These are phyloP conservation scores for Dioscorea dumetorum DNA, from an alignment of 106 monocot species.

Conservation along the genomic window DNA sequence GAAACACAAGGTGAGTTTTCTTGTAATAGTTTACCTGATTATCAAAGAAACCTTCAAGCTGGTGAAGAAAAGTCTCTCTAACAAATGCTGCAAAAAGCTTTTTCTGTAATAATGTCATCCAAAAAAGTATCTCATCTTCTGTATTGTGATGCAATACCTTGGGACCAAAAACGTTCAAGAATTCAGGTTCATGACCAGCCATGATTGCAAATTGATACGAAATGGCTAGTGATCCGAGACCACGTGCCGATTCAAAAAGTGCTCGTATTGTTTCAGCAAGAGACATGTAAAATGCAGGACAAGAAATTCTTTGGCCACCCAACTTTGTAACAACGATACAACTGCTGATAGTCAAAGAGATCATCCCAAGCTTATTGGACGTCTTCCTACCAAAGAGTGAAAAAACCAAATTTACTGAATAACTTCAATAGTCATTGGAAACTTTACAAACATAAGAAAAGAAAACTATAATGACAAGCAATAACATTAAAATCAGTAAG, in stretches of 20 bases:
- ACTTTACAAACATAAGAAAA: background rate
- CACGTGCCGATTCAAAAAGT: constrained; percentile 8
- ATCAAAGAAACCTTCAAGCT: background rate
- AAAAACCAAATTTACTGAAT: background rate
- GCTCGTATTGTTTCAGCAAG: constrained; percentile 2
- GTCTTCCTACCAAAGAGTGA: background rate
- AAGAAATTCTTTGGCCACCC: constrained; percentile 1
- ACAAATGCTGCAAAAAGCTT: constrained; percentile 20
- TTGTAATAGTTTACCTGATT: background rate
- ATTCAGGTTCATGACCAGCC: constrained; percentile 17
- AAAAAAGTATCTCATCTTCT: constrained; percentile 10
- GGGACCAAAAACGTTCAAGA: constrained; percentile 13
- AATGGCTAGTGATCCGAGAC: constrained; percentile 1
- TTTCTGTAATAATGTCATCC: constrained; percentile 14
- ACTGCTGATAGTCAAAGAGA: constrained; percentile 9
- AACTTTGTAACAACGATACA: constrained; percentile 9
- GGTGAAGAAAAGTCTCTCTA: constrained; percentile 6
- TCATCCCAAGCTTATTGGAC: constrained; percentile 8
- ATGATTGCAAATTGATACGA: constrained; percentile 4
- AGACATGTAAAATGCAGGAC: constrained; percentile 1
- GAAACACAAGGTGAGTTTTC: background rate
- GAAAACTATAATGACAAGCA: background rate
- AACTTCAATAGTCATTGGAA: background rate
- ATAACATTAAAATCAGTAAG: background rate
- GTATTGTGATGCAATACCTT: constrained; percentile 9